These are phyloP conservation scores for Neurospora sp. DNA, from an alignment of 495 filamentous ascomycete species.

Conservation along the genomic window DNA sequence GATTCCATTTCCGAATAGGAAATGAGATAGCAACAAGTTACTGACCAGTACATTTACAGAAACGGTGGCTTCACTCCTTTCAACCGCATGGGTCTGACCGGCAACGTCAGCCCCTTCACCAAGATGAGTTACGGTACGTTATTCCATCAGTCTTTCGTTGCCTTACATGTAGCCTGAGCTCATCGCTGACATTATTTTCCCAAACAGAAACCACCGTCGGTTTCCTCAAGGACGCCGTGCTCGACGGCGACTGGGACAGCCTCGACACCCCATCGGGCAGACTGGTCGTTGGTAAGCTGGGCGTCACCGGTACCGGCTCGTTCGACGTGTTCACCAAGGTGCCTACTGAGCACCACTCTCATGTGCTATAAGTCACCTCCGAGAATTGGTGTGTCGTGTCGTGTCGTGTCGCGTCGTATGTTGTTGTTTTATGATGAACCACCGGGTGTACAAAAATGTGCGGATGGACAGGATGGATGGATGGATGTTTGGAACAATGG, in stretches of 20 bases:
- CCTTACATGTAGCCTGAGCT: not conserved
- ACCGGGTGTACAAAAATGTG: not conserved
- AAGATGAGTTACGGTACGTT: conserved; percentile 83
- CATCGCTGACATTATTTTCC: conserved; percentile 1
- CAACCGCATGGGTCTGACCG: conserved; percentile 76
- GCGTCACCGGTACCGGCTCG: conserved; percentile 76
- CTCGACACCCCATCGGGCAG: conserved; percentile 75
- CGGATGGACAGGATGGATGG: not conserved
- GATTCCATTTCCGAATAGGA: not conserved
- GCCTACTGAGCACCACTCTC: conserved; percentile 26
- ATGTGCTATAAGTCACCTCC: not conserved
- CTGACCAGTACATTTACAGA: conserved; percentile 19
- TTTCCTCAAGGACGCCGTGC: conserved; percentile 82
- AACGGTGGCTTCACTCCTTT: conserved; percentile 81
- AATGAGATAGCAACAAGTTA: not conserved
- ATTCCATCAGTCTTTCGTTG: not conserved
- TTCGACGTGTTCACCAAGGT: conserved; percentile 69
- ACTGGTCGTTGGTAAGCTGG: conserved; percentile 76
- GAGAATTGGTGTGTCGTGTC: not conserved
- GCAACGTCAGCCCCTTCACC: conserved; percentile 77
- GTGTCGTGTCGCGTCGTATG: not conserved
- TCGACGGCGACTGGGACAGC: conserved; percentile 84
- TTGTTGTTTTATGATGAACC: not conserved
- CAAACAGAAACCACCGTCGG: conserved; percentile 69
- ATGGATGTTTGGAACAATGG: not conserved